Base-by-base conservation (phyloP, 2,329 filamentous ascomycete genomes). In the Talaromyces albobiverticillius region DNA sequence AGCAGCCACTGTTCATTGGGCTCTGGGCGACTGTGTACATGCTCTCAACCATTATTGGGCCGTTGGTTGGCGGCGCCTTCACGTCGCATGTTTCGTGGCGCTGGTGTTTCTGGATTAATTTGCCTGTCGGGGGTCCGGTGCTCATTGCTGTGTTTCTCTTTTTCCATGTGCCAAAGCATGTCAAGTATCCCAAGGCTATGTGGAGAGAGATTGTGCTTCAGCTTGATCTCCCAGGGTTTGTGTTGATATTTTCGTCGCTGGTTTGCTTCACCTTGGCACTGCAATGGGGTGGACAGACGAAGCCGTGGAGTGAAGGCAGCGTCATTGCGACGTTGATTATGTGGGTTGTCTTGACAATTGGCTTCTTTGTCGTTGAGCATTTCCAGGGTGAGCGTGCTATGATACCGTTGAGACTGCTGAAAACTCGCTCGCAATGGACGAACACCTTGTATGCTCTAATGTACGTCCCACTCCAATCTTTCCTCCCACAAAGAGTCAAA, bases 361-460 rank as follows among this genome's bases (percentile, higher is more conserved):
- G 52, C 36, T 56, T 62, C 34, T 34, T 46, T 26, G 61, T 65
- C 41, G 29, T 34, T 13, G 46, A 38, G 59, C n/a, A 38, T 53
- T 32, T 48, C 48, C 23, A 57, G 61, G 43, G 57, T 55, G 29
- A 38, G 5, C 31, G 41, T 13, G 47, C 76, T 3, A 62, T 75
- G 42, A 54, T 78, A 60, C 41, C 62, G 32, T 54, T 51, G 5
- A 64, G 69, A 2, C 60, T 78, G 3, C 55, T 76, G 18, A 67
- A 62, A 42, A 59, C 72, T 34, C 66, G 73, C 23, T 64, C 65
- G 10, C 64, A 76, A 41, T 64, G 57, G 18, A 59, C 64, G 32
- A 62, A 64, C 31, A 54, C 60, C 23, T 64, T 65, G 54, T 72
- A 66, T 60, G 57, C 59, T 64, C 22, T 61, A 65, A 46, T 67